A percentile compares a stretch with the other conserved stretches of the same genome.
Conservation (phyloP, 2,329 filamentous ascomycete genomes). For the Fusarium nygamai region DNA sequence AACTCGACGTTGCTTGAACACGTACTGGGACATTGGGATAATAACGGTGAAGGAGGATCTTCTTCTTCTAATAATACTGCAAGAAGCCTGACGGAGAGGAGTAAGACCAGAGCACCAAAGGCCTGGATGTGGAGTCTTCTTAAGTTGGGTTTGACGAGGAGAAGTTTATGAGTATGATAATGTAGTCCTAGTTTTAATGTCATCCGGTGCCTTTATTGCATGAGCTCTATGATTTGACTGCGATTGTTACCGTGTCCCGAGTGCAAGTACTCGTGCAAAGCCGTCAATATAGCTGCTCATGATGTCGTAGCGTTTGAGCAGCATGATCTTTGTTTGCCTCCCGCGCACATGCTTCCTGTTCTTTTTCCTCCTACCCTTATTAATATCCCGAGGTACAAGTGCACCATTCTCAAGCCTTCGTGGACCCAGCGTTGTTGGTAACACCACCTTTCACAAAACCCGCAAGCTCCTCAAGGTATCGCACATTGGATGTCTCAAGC, state of each 20-base stretch:
- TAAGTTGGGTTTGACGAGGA: constrained; percentile 18
- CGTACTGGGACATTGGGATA: constrained; percentile 50
- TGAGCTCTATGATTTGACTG: rapidly evolving
- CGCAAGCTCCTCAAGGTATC: background rate
- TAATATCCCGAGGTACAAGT: too few relatives aligned
- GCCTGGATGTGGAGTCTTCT: constrained; percentile 24
- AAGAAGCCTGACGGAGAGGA: background rate
- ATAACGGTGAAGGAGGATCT: background rate
- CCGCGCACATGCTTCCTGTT: rapidly evolving
- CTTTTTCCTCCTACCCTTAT: rapidly evolving
- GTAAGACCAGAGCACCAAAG: background rate
- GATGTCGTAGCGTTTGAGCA: background rate
- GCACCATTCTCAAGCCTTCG: background rate
- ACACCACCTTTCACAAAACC: background rate
- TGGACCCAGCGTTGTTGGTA: rapidly evolving
- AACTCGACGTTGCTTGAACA: constrained; percentile 53
- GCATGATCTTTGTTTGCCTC: too few relatives aligned
- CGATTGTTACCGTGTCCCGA: too few relatives aligned
- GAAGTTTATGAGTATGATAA: background rate
- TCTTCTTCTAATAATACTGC: background rate
- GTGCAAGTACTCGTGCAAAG: background rate
- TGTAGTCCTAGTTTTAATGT: background rate
- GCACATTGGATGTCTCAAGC: background rate
- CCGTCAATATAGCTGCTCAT: background rate
- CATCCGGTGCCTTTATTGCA: background rate